phyloP scores from a whole-genome alignment of 345 rosid genomes.

The Laguncularia racemosa region DNA sequence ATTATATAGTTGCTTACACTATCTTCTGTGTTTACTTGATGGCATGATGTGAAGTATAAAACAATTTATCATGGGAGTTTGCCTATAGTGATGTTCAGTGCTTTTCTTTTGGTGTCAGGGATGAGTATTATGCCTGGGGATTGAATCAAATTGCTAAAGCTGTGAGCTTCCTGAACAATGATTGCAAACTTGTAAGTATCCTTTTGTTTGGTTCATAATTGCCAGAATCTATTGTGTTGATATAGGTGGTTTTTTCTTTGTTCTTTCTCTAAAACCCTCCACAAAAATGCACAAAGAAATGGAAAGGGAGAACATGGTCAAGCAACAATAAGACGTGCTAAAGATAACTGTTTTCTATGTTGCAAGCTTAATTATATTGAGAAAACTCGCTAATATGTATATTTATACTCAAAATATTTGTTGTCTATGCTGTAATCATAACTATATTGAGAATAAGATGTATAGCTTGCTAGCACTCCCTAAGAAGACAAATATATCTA shows the following conservation, averaged over 20 bases:
- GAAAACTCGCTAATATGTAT: no score
- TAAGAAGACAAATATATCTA: no score
- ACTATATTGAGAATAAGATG: no score
- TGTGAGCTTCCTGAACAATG: conserved; percentile 96
- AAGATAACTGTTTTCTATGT: no score
- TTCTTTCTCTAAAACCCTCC: neutral
- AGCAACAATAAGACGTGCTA: no score
- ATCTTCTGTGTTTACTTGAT: no score
- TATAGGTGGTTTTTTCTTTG: neutral
- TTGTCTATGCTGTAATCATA: no score
- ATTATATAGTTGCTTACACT: no score
- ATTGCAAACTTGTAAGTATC: conserved; percentile 88
- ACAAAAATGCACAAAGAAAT: no score
- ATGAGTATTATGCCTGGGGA: conserved; percentile 96
- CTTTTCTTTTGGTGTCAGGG: conserved; percentile 41
- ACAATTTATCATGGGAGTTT: neutral
- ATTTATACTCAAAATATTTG: no score
- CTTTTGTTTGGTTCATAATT: neutral
- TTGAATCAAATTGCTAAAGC: conserved; percentile 91
- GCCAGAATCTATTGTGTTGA: neutral
- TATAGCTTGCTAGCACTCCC: neutral
- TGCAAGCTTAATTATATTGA: no score
- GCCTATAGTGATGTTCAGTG: neutral
- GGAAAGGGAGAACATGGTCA: no score
- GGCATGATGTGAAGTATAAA: neutral